Conservation (phyloP, 2,329 filamentous ascomycete genomes). For the Cytospora schulzeri region DNA sequence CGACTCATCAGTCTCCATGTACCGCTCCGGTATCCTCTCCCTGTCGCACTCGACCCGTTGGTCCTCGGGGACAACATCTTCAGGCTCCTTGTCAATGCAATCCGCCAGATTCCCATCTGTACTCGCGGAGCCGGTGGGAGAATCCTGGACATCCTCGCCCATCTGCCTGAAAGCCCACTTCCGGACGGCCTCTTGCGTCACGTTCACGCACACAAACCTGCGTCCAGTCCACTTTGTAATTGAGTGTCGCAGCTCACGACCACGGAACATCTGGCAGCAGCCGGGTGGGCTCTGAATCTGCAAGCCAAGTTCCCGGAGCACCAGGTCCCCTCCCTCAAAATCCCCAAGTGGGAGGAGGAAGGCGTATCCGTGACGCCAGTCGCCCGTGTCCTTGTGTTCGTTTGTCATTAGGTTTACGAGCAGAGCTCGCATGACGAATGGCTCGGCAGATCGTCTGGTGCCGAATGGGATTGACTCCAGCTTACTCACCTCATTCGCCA, state of each 20-base stretch:
- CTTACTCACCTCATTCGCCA: neutral
- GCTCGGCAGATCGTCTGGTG: neutral
- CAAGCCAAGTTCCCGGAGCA: constrained; percentile 3
- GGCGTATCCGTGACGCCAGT: constrained; percentile 6
- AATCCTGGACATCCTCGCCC: neutral
- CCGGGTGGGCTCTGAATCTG: neutral
- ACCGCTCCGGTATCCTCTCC: neutral
- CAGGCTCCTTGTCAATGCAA: constrained; percentile 2
- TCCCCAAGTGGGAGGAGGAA: constrained; percentile 1
- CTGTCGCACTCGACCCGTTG: neutral
- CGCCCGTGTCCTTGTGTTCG: constrained; percentile 5
- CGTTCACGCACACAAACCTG: constrained; percentile 5
- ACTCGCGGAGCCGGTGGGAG: neutral
- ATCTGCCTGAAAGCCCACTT: neutral
- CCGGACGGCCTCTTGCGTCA: constrained; percentile 8
- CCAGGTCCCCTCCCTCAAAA: neutral
- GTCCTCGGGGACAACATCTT: constrained; percentile 3
- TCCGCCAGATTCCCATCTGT: neutral
- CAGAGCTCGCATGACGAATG: neutral
- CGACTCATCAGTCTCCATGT: neutral
- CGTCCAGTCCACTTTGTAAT: constrained; percentile 1
- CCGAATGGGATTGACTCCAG: neutral
- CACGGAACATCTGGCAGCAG: constrained; percentile 8
- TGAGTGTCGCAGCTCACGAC: neutral
- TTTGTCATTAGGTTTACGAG: constrained; percentile 6